Conservation (phyloP, 306 rosid species). For the Mucuna pruriens region DNA sequence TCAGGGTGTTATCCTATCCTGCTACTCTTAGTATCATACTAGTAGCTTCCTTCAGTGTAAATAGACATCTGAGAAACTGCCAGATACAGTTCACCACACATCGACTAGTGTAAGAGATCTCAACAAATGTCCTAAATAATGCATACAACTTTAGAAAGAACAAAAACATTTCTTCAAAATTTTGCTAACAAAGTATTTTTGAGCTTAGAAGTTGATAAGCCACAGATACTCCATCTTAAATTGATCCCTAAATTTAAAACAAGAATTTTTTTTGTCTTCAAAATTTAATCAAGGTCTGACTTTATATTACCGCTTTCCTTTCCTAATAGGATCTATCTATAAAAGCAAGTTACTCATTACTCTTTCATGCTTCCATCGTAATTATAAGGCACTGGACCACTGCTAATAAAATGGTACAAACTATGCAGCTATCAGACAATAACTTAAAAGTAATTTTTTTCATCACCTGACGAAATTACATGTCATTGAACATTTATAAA, state of each 20-base stretch:
- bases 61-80: background rate
- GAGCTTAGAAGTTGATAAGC: background rate
- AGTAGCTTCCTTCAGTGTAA: background rate
- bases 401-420: background rate
- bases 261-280: background rate
- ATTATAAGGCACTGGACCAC: background rate
- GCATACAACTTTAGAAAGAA: background rate
- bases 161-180: background rate
- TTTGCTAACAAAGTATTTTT: background rate
- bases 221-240: conserved; percentile 4
- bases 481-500: background rate
- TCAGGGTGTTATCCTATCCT: background rate
- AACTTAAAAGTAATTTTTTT: background rate
- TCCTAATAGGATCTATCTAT: background rate
- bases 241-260: background rate
- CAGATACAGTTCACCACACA: background rate
- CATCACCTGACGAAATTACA: conserved; percentile 2
- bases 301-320: background rate
- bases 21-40: background rate
- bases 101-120: background rate
- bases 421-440: background rate
- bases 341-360: background rate
- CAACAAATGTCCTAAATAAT: conserved; percentile 14
- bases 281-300: background rate
- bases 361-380: background rate